Evolutionary conservation across 192 early-diverging fungal species (phyloP).

Genomic region (Lunasporangiospora selenospora): DNA sequence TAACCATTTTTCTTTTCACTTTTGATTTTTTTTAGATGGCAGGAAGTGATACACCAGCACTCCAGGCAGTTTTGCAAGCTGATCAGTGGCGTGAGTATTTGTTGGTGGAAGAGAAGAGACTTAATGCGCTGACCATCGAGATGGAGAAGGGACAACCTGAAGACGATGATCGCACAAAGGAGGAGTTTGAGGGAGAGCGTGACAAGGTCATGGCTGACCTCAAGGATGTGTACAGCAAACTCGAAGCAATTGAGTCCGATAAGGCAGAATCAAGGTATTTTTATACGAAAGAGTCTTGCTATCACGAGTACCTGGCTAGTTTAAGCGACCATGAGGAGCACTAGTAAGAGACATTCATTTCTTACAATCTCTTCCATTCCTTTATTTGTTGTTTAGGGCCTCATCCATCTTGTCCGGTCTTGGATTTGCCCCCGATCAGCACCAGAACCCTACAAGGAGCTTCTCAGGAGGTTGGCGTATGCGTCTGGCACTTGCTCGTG

Average conservation of each 20-base stretch:
- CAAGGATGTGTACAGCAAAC: constrained; percentile 83
- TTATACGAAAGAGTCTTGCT: neutral
- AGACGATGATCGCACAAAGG: constrained; percentile 57
- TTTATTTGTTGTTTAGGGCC: constrained; percentile 62
- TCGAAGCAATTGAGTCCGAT: constrained; percentile 96
- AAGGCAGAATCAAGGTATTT: constrained; percentile 89
- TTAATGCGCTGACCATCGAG: constrained; percentile 60
- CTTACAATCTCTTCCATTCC: neutral
- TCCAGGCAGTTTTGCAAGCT: constrained; percentile 90
- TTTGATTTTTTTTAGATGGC: constrained; percentile 65
- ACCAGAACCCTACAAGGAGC: constrained; percentile 87
- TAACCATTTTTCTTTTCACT: constrained; percentile 1
- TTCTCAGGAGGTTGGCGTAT: constrained; percentile 99
- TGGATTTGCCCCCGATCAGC: constrained; percentile 83
- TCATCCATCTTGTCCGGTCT: constrained; percentile 95
- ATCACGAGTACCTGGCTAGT: too few species aligned
- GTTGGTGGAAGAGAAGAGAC: constrained; percentile 80
- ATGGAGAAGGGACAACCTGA: constrained; percentile 60
- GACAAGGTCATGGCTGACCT: constrained; percentile 54
- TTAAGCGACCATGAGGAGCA: too few species aligned
- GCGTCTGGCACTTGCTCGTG: constrained; percentile 95
- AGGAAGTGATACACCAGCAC: constrained; percentile 87
- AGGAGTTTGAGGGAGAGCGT: constrained; percentile 43
- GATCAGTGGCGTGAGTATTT: constrained; percentile 93
- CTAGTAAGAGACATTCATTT: too few species aligned